Base-by-base conservation (phyloP, 2,329 filamentous ascomycete genomes). In the Daldinia sp. region DNA sequence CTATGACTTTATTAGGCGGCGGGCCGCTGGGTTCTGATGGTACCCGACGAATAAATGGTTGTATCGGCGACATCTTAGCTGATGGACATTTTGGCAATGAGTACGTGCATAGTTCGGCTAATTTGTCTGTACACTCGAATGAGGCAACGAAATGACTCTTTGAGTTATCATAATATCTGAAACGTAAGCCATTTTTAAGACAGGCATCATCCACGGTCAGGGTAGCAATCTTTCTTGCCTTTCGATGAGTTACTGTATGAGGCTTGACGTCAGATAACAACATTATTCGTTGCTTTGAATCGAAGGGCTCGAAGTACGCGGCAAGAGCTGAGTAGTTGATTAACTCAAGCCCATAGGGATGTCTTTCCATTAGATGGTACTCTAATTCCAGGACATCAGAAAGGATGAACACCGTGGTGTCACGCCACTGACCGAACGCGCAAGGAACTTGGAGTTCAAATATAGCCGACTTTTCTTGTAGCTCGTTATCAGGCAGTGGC, bases 361-460 rank as follows among this genome's bases (percentile, higher is more conserved):
- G 83, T 0, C 68, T 71, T 75, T 44, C 0, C 12, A 3, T 41
- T 12, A 7, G 37, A 39, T 33, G 6, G 23, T 76, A 74, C 10
- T 58, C 7, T 6, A 60, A 74, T 0, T 71, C 64, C 0, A 88
- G 73, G 0, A 86, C 77, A 7, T 82, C 72, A 0, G 74, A 65
- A 0, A 85, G 67, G 1, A 89, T 33, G 54, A 78, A 83, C 0
- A 80, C 63, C 0, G 84, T 86, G 1, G 74, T 68, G 63, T 88
- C 83, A 15, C 87, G 79, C 87, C 87, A 90, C 1, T 70, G 53
- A 0, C 73, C 73, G 37, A 87, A 84, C 0, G 73, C 30, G 0
- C 23, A 4, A 0, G 87, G 87, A 0, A 82, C 68, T 0, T 71
- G 58, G 0, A 89, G 76, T 68, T 90, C 88, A 56, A 90, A 90